phyloP scores from a whole-genome alignment of 768 basidiomycete species.

The Mycena vulgaris region DNA sequence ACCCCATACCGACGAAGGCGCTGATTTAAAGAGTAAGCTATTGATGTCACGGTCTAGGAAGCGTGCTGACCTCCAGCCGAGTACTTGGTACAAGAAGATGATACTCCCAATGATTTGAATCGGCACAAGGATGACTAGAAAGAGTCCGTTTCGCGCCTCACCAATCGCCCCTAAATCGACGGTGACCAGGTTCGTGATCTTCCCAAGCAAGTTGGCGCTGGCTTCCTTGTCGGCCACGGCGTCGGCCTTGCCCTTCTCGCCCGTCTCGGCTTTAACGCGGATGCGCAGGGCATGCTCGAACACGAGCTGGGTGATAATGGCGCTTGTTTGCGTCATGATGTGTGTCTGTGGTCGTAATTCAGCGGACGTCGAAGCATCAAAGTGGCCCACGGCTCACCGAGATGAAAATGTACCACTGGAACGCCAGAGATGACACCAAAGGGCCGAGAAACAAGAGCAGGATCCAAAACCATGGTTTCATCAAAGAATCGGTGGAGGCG shows the following conservation, averaged over 20 bases:
- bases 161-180: constrained; percentile 58
- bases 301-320: constrained; percentile 57
- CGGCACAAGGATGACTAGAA: constrained; percentile 45
- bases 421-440: no score
- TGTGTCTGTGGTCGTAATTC: constrained; percentile 58
- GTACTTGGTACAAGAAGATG: constrained; percentile 60
- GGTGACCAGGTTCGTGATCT: constrained; percentile 82
- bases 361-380: constrained; percentile 49
- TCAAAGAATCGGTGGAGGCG: no score
- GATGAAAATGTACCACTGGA: no score
- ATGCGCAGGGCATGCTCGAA: constrained; percentile 71
- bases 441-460: no score
- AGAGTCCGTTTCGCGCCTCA: constrained; percentile 9
- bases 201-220: constrained; percentile 70
- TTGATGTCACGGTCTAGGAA: not conserved
- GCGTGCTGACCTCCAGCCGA: constrained; percentile 62
- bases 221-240: not conserved
- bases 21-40: not conserved
- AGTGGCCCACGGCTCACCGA: constrained; percentile 51
- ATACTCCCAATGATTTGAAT: constrained; percentile 56
- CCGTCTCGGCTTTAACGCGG: constrained; percentile 65
- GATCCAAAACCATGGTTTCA: no score
- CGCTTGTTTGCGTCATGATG: constrained; percentile 64
- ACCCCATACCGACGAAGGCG: constrained; percentile 4
- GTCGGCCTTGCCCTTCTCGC: not conserved